Conservation (phyloP, 768 basidiomycete genomes). For the Hericium rajendrae region DNA sequence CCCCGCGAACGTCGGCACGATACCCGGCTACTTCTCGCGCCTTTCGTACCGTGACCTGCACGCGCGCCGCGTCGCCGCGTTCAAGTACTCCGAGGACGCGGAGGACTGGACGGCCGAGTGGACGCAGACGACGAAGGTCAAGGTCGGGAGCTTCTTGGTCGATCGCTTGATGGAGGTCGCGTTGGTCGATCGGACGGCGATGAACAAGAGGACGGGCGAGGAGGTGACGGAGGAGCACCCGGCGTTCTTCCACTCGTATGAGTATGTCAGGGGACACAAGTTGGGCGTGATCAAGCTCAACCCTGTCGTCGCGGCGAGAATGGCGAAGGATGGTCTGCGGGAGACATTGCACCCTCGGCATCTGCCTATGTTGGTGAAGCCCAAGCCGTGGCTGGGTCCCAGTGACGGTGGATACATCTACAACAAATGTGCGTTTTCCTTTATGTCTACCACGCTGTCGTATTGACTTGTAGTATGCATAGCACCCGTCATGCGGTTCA, state of each 20-base stretch:
- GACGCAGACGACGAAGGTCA: conserved; percentile 68
- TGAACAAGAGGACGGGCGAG: conserved; percentile 50
- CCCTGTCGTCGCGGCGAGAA: conserved; percentile 62
- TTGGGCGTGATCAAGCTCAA: conserved; percentile 89
- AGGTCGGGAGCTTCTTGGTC: conserved; percentile 75
- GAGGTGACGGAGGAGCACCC: conserved; percentile 71
- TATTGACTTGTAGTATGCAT: conserved; percentile 4
- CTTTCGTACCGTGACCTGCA: conserved; percentile 53
- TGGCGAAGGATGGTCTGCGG: conserved; percentile 63
- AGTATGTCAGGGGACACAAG: conserved; percentile 88
- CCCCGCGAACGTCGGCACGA: conserved; percentile 15
- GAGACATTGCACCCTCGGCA: conserved; percentile 84
- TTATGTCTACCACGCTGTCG: background rate
- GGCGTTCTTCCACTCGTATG: conserved; percentile 87
- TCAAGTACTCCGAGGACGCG: conserved; percentile 52
- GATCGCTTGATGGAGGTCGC: conserved; percentile 81
- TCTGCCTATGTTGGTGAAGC: conserved; percentile 90
- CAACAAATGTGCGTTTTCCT: conserved; percentile 48
- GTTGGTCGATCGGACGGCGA: conserved; percentile 52
- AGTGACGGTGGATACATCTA: conserved; percentile 79
- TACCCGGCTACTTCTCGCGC: conserved; percentile 40
- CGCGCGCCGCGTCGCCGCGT: conserved; percentile 55
- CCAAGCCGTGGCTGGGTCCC: conserved; percentile 75
- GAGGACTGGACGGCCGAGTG: conserved; percentile 76
- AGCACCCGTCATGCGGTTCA: conserved; percentile 85